phyloP scores from a whole-genome alignment of 2,329 filamentous ascomycete species.

The Diaporthe sp. region DNA sequence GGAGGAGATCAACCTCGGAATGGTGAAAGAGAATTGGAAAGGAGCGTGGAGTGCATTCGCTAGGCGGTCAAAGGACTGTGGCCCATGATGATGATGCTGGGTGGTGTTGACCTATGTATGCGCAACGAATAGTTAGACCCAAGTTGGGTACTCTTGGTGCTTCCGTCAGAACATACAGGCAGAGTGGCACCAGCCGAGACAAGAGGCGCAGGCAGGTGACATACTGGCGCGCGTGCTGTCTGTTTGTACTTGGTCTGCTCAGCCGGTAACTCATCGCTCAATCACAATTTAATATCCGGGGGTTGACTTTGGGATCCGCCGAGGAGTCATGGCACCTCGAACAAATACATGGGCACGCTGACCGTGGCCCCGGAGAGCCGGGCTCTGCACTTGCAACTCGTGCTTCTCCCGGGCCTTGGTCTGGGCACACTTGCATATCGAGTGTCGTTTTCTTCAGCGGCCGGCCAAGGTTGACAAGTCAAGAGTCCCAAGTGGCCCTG shows the following conservation, averaged over 20 bases:
- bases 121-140: background rate
- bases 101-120: background rate
- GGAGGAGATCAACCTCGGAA: background rate
- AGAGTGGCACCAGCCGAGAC: background rate
- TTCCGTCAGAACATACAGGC: background rate
- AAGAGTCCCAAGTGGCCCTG: background rate
- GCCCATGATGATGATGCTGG: background rate
- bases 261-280: background rate
- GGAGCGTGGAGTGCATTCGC: background rate
- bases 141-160: no score
- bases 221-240: background rate
- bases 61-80: background rate
- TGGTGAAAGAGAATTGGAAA: background rate
- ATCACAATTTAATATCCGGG: slow-evolving; percentile 17
- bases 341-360: background rate
- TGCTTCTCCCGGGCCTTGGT: background rate
- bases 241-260: background rate
- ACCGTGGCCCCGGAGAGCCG: background rate
- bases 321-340: slow-evolving; percentile 11
- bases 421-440: background rate
- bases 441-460: background rate
- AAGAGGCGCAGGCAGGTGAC: slow-evolving; percentile 9
- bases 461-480: background rate
- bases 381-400: background rate
- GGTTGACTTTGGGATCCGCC: background rate